Evolutionary conservation across 2,329 filamentous ascomycete genomes (phyloP), one percentile per base, ranked within the genome.

Genomic region (Fusarium penzigii): DNA sequence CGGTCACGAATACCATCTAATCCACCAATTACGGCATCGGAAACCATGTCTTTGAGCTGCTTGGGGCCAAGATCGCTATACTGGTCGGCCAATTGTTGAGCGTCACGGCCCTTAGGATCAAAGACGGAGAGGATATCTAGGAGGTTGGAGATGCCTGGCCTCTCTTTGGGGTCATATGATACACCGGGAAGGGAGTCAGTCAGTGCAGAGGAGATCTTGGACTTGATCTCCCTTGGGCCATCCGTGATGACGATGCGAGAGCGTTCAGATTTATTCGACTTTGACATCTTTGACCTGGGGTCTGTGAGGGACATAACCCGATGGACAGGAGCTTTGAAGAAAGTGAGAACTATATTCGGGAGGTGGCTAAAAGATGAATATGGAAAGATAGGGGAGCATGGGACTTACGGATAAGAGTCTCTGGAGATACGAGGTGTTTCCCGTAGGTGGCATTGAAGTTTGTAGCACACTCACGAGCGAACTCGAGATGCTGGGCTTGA

Each of bases 401-500:
- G 16, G 12, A 5, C 66, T 62, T 76, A 90, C 90, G 88, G 29
- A 90, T 81, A 40, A 95, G 75, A 1, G 89, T 88, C 61, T 88
- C 76, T 0, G 92, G 90, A 1, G 80, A 68, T 0, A 87, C 76
- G 3, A 96, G 71, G 13, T 75, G 79, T n/a, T 83, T 70, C 1
- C 83, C 83, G 62, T 89, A 90, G 2, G 82, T 72, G 66, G 89
- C 79, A 71, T 97, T 97, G 76, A 99, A 97, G 67, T 89, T 89
- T 53, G 84, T 87, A 9, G 88, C 94, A 57, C 92, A 88, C 68
- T 95, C 87, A 47, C 94, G 83, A 1, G 92, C 86, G 68, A 97
- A 96, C 69, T 99, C 94, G 17, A 99, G 83, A 72, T 99, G 94
- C 65, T 99, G 94, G 50, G 79, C 80, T 72, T 99, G 94, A 70